Evolutionary conservation across 345 rosid genomes (phyloP).

Genomic region (Psidium guajava): DNA sequence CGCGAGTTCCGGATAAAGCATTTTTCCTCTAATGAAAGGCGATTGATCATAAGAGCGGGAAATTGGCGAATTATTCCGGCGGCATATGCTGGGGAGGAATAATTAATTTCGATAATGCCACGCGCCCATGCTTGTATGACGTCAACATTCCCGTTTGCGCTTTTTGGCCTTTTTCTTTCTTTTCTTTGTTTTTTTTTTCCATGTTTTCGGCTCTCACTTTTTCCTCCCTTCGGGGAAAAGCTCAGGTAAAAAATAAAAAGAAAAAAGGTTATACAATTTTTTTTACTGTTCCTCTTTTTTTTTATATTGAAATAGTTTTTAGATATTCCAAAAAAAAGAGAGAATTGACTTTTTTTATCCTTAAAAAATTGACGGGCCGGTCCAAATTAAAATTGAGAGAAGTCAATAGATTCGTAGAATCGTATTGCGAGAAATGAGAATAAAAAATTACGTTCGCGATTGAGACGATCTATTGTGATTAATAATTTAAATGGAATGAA

Average conservation of each 20-base stretch:
- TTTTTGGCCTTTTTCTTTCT: not conserved
- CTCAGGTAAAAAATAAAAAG: not conserved
- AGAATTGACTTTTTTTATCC: too few relatives aligned
- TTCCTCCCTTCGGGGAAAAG: not conserved
- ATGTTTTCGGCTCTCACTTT: not conserved
- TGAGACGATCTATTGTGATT: too few relatives aligned
- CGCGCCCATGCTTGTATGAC: not conserved
- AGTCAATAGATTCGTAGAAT: too few relatives aligned
- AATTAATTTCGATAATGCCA: not conserved
- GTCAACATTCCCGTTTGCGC: not conserved
- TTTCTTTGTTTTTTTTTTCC: not conserved
- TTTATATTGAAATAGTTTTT: not conserved
- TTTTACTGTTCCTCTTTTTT: not conserved
- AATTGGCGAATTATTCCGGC: not conserved
- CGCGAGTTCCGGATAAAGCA: not conserved
- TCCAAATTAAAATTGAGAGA: too few relatives aligned
- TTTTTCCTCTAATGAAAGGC: not conserved
- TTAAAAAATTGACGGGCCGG: too few relatives aligned
- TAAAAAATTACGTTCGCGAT: too few relatives aligned
- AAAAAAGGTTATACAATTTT: not conserved
- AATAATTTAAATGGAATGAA: not conserved
- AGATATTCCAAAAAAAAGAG: not conserved
- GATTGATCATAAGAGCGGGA: not conserved
- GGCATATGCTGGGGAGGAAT: not conserved
- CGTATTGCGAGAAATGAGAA: too few relatives aligned